Percentiles rank a stretch among this genome's conserved stretches.
phyloP scores from a whole-genome alignment of 2,329 filamentous ascomycete species.

The Rugonectria rugulosa region DNA sequence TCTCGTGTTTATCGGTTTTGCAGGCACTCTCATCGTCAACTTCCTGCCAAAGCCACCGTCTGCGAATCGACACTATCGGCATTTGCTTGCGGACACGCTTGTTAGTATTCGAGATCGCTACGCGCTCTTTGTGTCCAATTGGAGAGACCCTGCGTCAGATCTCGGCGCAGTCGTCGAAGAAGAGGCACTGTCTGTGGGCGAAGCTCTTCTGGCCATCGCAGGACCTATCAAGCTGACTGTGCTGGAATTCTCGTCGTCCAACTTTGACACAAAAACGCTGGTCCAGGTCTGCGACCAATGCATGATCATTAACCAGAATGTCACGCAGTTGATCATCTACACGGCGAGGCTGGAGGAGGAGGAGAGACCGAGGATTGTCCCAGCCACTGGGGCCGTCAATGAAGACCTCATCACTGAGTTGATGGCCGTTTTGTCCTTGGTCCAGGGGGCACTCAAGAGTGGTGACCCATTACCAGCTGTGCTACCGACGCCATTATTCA shows the following conservation, averaged over 20 bases:
- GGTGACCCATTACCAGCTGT: conserved; percentile 21
- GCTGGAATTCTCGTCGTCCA: conserved; percentile 18
- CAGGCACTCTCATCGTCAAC: conserved; percentile 9
- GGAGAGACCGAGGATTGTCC: conserved; percentile 3
- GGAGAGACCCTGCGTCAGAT: conserved; percentile 11
- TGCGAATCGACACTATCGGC: conserved; percentile 16
- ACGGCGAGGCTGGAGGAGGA: not conserved
- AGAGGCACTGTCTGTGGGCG: conserved; percentile 8
- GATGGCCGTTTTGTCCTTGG: conserved; percentile 17
- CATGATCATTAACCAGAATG: conserved; percentile 15
- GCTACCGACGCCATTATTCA: conserved; percentile 17
- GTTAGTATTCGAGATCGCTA: conserved; percentile 16
- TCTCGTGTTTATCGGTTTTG: conserved; percentile 17
- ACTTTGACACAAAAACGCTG: conserved; percentile 12
- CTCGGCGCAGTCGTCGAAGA: conserved; percentile 14
- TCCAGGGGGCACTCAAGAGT: conserved; percentile 14
- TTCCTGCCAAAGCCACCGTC: conserved; percentile 21
- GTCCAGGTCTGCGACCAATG: conserved; percentile 9
- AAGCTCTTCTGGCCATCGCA: conserved; percentile 8
- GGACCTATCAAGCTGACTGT: conserved; percentile 18
- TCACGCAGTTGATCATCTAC: conserved; percentile 15
- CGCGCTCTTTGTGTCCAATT: conserved; percentile 17
- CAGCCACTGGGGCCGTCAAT: not conserved
- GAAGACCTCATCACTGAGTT: conserved; percentile 15
- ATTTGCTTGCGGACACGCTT: conserved; percentile 15